Evolutionary conservation across 2,329 filamentous ascomycete species (phyloP).

Genomic region (Escovopsis weberi): DNA sequence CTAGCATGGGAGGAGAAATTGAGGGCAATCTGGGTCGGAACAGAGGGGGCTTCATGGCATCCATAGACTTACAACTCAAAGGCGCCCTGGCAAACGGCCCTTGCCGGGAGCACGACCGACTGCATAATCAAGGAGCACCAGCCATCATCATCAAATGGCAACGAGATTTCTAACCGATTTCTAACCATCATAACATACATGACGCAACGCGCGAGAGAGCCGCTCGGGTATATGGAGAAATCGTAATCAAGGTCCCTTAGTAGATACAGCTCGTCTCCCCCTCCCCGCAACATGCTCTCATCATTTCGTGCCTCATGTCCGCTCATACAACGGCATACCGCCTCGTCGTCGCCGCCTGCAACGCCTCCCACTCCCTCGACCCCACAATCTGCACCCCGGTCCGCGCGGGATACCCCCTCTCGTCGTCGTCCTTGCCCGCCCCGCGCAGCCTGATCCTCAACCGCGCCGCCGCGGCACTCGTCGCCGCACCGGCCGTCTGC

Average conservation of each 20-base stretch:
- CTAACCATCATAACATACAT: too few relatives aligned
- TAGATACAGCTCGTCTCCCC: slow-evolving; percentile 1
- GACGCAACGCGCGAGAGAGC: neutral
- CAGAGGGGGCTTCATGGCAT: too few relatives aligned
- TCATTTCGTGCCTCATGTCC: neutral
- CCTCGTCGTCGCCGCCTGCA: slow-evolving; percentile 27
- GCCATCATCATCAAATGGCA: slow-evolving; percentile 1
- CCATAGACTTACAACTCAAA: too few relatives aligned
- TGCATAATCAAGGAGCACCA: neutral
- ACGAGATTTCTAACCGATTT: neutral
- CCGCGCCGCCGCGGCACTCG: slow-evolving; percentile 25
- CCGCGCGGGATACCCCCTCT: slow-evolving; percentile 13
- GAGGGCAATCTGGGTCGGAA: too few relatives aligned
- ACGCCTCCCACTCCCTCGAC: slow-evolving; percentile 39
- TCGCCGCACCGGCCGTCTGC: slow-evolving; percentile 11
- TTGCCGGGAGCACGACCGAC: too few relatives aligned
- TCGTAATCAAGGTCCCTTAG: neutral
- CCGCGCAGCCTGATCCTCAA: slow-evolving; percentile 35
- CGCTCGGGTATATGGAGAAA: slow-evolving; percentile 3
- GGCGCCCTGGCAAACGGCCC: too few relatives aligned
- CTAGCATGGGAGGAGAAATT: too few relatives aligned
- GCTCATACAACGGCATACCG: slow-evolving; percentile 15
- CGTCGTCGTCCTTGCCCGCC: slow-evolving; percentile 26
- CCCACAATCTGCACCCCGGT: slow-evolving; percentile 33
- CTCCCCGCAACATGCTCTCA: neutral